Base-by-base conservation (phyloP, 768 basidiomycete species). In the Leccinum disarticulatum region DNA sequence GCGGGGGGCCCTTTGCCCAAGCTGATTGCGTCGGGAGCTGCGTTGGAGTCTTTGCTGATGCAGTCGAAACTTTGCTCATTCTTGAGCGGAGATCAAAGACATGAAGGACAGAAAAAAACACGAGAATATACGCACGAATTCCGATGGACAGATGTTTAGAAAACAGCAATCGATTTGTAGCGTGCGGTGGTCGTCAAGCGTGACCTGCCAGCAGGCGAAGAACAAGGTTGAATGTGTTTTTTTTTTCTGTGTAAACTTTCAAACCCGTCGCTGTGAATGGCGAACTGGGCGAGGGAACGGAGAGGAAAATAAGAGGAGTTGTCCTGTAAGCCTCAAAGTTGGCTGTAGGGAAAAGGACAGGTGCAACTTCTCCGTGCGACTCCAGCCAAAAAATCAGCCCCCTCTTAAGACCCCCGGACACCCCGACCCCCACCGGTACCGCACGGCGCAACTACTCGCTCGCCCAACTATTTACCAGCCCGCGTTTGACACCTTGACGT, bases 51-150 rank as follows among this genome's bases (percentile, higher is more conserved):
- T 87, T 88, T 78, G 79, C 79, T 76, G 88, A 79, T 76, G 84
- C 81, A 76, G 87, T 83, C 67, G 90, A 86, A 78, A 84, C 85
- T 87, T 88, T 94, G 91, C 91, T 95, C 93, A 95, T 95, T 92
- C 90, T 92, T 65, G 9, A 33, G 43, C 38, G 8, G 17, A 17
- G 7, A 17, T 17, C 6, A 41, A 17, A 41, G 7, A 41, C 17
- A 10, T n/a, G 9, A 41, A 41, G 1, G 2, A 41, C 1, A 41
- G 38, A 41, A 41, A 60, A 13, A 51, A 33, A 22, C 11, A 68
- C 68, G 56, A 68, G 2, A 36, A 43, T 62, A 66, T 61, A 78
- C 78, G 73, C 65, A 77, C 74, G 77, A 77, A 76, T 79, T 77
- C 75, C 66, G 72, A 66, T 68, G 72, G 68, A 72, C 71, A 68